Percentiles rank a stretch among this genome's conserved stretches.
phyloP scores from a whole-genome alignment of 2,329 filamentous ascomycete genomes.

The Penicillium rolfsii region DNA sequence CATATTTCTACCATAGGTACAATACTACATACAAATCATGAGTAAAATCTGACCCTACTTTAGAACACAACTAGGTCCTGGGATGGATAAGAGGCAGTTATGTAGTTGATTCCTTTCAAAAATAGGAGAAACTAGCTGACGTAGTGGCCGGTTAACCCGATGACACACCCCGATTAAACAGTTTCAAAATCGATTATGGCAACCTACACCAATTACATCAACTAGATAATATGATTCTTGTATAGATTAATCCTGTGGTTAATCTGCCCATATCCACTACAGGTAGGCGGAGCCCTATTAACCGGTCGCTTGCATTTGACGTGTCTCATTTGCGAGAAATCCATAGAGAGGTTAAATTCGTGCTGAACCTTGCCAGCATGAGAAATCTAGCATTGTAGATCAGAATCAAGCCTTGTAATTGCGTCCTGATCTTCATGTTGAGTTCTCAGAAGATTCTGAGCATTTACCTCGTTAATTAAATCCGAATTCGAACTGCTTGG shows the following conservation, averaged over 20 bases:
- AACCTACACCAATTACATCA: no score
- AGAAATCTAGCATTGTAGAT: neutral
- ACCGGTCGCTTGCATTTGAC: no score
- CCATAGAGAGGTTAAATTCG: neutral
- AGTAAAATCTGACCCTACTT: neutral
- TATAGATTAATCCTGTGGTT: no score
- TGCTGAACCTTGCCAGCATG: constrained; percentile 1
- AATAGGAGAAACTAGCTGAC: no score
- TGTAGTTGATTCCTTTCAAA: no score
- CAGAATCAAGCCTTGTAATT: neutral
- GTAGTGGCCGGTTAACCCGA: no score
- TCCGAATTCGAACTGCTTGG: neutral
- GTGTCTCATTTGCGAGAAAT: no score
- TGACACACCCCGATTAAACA: no score
- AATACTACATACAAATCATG: neutral
- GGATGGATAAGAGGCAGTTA: constrained; percentile 4
- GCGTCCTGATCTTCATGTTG: neutral
- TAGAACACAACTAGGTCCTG: neutral
- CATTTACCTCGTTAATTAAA: neutral
- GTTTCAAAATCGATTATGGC: no score
- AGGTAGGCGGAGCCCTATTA: no score
- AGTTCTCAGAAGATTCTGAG: neutral
- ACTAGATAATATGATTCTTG: no score
- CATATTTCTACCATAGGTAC: neutral
- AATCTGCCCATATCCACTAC: no score